Base-by-base conservation (phyloP, 495 filamentous ascomycete genomes). In the Penicillium bialowiezense region DNA sequence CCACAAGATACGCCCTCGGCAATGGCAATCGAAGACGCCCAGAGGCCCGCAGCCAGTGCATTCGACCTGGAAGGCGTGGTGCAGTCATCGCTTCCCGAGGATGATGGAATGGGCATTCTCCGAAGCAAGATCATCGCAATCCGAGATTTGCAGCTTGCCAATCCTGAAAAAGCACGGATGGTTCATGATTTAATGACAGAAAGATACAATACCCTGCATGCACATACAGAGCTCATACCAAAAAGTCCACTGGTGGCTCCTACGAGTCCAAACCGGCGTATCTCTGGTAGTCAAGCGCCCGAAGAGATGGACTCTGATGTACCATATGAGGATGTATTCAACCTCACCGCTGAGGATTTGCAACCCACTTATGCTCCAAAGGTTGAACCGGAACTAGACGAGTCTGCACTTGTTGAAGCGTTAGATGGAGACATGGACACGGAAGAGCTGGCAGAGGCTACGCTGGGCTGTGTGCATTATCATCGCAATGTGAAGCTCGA, bases 401-500 rank as follows among this genome's bases (percentile, higher is more conserved):
- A 61, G 29, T 32, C 29, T 32, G 12, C 12, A 13, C 5, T 12
- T 6, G 66, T 70, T 31, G 76, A 79, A 21, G 32, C 41, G 18
- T 48, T 44, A 28, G 66, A 69, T 14, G 77, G 78, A 32, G 62
- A 71, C 50, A 53, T 63, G 13, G 74, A 76, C 32, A 60, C 58
- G 2, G 69, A 72, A 47, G 70, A 75, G 33, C 48, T 64, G 12
- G 67, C 72, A 41, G 65, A 69, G 28, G 64, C 63, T 18, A 67
- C 67, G 38, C 75, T 96, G 14, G 93, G 93, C 3, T 99, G 93
- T 68, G 74, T 82, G 56, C 93, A 99, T 74, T 99, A 99, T 58
- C 86, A 88, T 55, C 83, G 95, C 54, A 96, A 97, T 61, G 90
- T 97, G 63, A 97, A 97, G 62, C 63, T 97, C 24, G 90, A 97